Conservation (phyloP, 2,329 filamentous ascomycete species). For the Xylariaceae sp. region DNA sequence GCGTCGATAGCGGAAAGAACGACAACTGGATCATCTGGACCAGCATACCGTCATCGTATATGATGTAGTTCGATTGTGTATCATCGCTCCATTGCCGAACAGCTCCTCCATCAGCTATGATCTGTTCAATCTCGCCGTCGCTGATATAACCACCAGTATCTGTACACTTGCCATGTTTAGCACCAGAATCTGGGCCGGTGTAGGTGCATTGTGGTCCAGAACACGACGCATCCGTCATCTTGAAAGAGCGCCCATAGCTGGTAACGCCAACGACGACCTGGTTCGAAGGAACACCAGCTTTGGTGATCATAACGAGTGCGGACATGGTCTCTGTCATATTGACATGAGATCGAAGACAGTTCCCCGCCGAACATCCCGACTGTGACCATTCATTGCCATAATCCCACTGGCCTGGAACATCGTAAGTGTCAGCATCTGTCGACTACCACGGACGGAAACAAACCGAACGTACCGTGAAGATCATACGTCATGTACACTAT, state of each 20-base stretch:
- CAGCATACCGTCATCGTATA: slow-evolving; percentile 1
- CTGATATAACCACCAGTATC: slow-evolving; percentile 1
- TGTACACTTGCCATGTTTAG: neutral
- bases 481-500: slow-evolving; percentile 41
- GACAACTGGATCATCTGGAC: neutral
- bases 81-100: slow-evolving; percentile 1
- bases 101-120: neutral
- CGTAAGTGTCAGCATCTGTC: slow-evolving; percentile 1
- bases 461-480: slow-evolving; percentile 39
- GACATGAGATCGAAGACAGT: slow-evolving; percentile 4
- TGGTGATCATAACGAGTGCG: neutral
- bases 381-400: neutral
- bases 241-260: slow-evolving; percentile 9
- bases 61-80: slow-evolving; percentile 1
- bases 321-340: slow-evolving; percentile 4
- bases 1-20: neutral
- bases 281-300: slow-evolving; percentile 5
- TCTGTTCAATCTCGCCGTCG: slow-evolving; percentile 1
- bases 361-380: slow-evolving; percentile 1
- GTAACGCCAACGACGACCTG: slow-evolving; percentile 2
- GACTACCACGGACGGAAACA: slow-evolving; percentile 9
- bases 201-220: slow-evolving; percentile 1
- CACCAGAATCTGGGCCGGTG: neutral
- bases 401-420: slow-evolving; percentile 3
- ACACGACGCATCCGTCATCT: slow-evolving; percentile 3